These are phyloP conservation scores for Lentinus tigrinus DNA, from an alignment of 768 basidiomycete genomes.

Conservation along the genomic window DNA sequence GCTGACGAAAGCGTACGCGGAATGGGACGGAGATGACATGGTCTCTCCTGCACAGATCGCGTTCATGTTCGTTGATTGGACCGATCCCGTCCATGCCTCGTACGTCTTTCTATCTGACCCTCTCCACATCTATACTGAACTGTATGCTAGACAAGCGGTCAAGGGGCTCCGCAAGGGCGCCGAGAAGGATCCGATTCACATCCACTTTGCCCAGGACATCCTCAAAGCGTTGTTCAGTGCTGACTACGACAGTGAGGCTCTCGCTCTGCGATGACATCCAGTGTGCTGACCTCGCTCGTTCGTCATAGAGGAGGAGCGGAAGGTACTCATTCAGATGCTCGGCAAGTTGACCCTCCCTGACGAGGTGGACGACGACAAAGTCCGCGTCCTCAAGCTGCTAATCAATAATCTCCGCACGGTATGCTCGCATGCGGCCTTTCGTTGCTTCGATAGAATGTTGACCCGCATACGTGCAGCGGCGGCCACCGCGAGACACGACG, in stretches of 20 bases:
- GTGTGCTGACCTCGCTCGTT: background rate
- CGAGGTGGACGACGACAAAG: slow-evolving; percentile 64
- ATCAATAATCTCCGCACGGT: slow-evolving; percentile 60
- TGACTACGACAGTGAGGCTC: slow-evolving; percentile 49
- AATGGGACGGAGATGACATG: slow-evolving; percentile 75
- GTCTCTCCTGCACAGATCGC: slow-evolving; percentile 71
- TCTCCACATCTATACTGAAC: slow-evolving; percentile 5
- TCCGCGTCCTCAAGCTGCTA: slow-evolving; percentile 60
- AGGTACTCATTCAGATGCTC: slow-evolving; percentile 46
- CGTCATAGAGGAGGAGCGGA: slow-evolving; percentile 44
- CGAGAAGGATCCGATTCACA: slow-evolving; percentile 44
- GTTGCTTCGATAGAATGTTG: background rate
- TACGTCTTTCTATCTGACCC: slow-evolving; percentile 33
- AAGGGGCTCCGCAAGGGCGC: slow-evolving; percentile 43
- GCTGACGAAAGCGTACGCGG: slow-evolving; percentile 54
- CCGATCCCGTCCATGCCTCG: slow-evolving; percentile 73
- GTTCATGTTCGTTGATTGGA: slow-evolving; percentile 85
- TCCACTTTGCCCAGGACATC: slow-evolving; percentile 56
- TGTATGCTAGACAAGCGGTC: background rate
- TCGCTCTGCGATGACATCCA: background rate
- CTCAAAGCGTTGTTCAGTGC: slow-evolving; percentile 47
- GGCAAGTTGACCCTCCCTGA: slow-evolving; percentile 65
- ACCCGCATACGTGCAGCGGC: slow-evolving; percentile 40
- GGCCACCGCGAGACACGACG: slow-evolving; percentile 55
- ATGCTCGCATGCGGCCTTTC: slow-evolving; percentile 20